Percentiles rank a stretch among this genome's conserved stretches.
Evolutionary conservation across 179 eudicot genomes (phyloP).

Genomic region (Pouteria campechiana): DNA sequence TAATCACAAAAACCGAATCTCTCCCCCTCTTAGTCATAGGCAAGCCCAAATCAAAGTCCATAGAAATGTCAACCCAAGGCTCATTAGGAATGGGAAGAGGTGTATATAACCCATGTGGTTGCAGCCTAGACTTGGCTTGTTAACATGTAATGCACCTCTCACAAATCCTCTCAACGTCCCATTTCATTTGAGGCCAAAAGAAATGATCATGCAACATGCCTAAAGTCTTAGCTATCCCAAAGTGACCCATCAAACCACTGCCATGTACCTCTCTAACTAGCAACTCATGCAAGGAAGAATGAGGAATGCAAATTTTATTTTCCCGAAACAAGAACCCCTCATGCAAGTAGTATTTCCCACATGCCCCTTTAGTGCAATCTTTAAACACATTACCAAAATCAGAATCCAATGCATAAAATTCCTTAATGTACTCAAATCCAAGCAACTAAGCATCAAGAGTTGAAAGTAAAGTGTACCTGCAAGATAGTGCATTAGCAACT

Average conservation of each 20-base stretch:
- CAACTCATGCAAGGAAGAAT: not conserved
- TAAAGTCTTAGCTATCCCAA: not conserved
- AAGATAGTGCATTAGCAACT: slow-evolving; percentile 2
- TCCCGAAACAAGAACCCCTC: not conserved
- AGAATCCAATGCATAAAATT: not conserved
- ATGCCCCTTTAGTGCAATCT: not conserved
- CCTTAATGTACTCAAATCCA: slow-evolving; percentile 7
- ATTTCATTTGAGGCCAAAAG: not conserved
- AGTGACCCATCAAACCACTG: not conserved
- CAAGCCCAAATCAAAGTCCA: not conserved
- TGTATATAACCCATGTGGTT: not conserved
- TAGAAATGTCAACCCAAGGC: no score
- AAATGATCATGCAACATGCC: not conserved
- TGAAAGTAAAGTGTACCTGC: not conserved
- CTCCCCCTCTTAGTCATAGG: not conserved
- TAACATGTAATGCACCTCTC: not conserved
- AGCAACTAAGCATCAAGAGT: not conserved
- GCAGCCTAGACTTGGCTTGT: not conserved
- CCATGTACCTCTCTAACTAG: not conserved
- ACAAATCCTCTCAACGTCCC: not conserved
- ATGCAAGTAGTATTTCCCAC: not conserved
- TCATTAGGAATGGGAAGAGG: not conserved
- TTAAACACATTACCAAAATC: slow-evolving; percentile 2
- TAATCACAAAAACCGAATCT: not conserved
- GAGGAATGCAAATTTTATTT: not conserved